These are phyloP conservation scores for Debaryomyces fabryi DNA, from an alignment of 1,139 yeast genomes.

Conservation along the genomic window DNA sequence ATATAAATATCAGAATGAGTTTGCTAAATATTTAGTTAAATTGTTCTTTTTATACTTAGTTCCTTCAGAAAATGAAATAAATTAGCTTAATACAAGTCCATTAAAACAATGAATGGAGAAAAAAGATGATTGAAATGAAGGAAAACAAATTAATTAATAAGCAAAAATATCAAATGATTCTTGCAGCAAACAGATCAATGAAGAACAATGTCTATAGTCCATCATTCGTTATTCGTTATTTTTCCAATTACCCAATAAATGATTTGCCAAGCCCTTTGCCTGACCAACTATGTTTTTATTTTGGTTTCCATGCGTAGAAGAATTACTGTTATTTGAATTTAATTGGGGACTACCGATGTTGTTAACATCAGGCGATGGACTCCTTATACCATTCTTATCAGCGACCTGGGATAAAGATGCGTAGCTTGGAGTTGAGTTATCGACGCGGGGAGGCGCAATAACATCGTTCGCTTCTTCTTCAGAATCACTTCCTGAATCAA, in stretches of 20 bases:
- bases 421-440: constrained; percentile 29
- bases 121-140: constrained; percentile 4
- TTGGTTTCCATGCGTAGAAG: constrained; percentile 6
- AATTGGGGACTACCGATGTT: constrained; percentile 4
- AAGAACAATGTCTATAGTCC: constrained; percentile 9
- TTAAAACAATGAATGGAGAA: not conserved
- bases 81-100: constrained; percentile 1
- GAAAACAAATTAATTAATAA: not conserved
- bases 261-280: constrained; percentile 45
- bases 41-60: not conserved
- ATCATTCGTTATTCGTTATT: constrained; percentile 19
- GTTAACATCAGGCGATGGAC: constrained; percentile 32
- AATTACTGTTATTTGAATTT: not conserved
- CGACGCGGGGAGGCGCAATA: constrained; percentile 21
- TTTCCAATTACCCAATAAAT: constrained; percentile 39
- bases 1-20: not conserved
- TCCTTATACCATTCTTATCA: constrained; percentile 42
- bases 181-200: not conserved
- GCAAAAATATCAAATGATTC: not conserved
- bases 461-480: constrained; percentile 34
- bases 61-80: constrained; percentile 3
- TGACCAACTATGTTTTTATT: constrained; percentile 36
- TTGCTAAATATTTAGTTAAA: not conserved
- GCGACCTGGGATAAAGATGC: constrained; percentile 56
- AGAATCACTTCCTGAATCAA: constrained; percentile 37